A percentile compares a stretch with the other conserved stretches of the same genome.
These are phyloP conservation scores for Halocafeteria seosinensis DNA, from an alignment of 108 stramenopile species.

Conservation along the genomic window DNA sequence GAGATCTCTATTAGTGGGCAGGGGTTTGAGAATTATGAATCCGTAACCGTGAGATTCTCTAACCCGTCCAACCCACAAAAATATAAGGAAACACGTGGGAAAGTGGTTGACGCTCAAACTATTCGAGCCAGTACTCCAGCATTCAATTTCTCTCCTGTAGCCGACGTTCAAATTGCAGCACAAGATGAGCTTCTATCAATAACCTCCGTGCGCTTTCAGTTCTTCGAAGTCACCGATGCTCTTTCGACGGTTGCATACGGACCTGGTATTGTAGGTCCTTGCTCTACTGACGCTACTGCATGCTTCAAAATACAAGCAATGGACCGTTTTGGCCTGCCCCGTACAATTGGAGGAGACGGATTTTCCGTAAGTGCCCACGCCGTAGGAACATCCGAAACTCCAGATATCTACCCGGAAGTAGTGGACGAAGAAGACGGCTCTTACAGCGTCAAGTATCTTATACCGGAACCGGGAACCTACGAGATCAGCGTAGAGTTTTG, in stretches of 20 bases:
- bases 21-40: constrained; percentile 32
- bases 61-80: too few relatives aligned
- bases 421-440: constrained; percentile 45
- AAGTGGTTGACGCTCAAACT: constrained; percentile 39
- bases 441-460: constrained; percentile 38
- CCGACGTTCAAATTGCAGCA: constrained; percentile 43
- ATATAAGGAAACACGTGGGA: too few relatives aligned
- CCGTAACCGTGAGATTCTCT: constrained; percentile 39
- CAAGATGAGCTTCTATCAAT: constrained; percentile 49
- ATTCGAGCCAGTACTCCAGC: constrained; percentile 44
- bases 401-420: constrained; percentile 4
- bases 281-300: constrained; percentile 22
- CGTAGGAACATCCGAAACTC: not conserved
- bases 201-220: constrained; percentile 33
- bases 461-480: constrained; percentile 34
- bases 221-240: constrained; percentile 51
- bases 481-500: constrained; percentile 38
- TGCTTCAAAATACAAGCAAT: constrained; percentile 50
- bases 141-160: too few relatives aligned
- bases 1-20: constrained; percentile 29
- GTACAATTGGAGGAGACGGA: constrained; percentile 55
- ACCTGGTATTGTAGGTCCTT: constrained; percentile 44
- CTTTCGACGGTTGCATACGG: constrained; percentile 50
- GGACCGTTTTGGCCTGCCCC: constrained; percentile 35
- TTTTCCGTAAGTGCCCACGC: constrained; percentile 27